phyloP scores from a whole-genome alignment of 768 basidiomycete genomes.

The Suillus alpinus region DNA sequence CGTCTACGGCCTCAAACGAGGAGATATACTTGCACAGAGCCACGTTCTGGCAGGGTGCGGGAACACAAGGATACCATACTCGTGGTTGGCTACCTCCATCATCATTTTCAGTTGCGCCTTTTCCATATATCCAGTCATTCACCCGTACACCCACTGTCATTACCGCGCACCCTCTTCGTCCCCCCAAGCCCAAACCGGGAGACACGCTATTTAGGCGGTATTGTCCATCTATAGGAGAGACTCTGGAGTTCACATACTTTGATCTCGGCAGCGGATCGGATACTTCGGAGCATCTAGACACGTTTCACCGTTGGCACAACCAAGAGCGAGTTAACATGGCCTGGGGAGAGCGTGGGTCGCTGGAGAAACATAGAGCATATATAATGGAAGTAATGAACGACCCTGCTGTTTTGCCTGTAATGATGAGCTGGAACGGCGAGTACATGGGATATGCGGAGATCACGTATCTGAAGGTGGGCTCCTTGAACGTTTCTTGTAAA shows the following conservation, averaged over 20 bases:
- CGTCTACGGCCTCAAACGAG: slow-evolving; percentile 15
- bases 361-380: slow-evolving; percentile 44
- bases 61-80: slow-evolving; percentile 31
- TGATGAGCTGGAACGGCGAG: slow-evolving; percentile 47
- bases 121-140: slow-evolving; percentile 39
- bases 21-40: slow-evolving; percentile 40
- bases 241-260: slow-evolving; percentile 28
- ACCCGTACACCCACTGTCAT: slow-evolving; percentile 47
- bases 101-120: slow-evolving; percentile 22
- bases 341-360: slow-evolving; percentile 45
- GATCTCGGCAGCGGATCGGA: slow-evolving; percentile 17
- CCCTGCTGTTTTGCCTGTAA: slow-evolving; percentile 36
- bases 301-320: slow-evolving; percentile 51
- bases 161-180: slow-evolving; percentile 50
- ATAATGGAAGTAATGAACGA: slow-evolving; percentile 34
- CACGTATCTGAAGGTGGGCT: slow-evolving; percentile 45
- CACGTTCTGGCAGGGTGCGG: slow-evolving; percentile 52
- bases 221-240: slow-evolving; percentile 32
- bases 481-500: background rate
- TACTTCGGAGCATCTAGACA: slow-evolving; percentile 34
- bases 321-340: slow-evolving; percentile 42
- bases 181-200: slow-evolving; percentile 41
- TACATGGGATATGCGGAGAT: slow-evolving; percentile 44
- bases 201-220: slow-evolving; percentile 39
- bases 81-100: slow-evolving; percentile 31